These are phyloP conservation scores for Xylaria sp. DNA, from an alignment of 2,329 filamentous ascomycete species.

Conservation along the genomic window DNA sequence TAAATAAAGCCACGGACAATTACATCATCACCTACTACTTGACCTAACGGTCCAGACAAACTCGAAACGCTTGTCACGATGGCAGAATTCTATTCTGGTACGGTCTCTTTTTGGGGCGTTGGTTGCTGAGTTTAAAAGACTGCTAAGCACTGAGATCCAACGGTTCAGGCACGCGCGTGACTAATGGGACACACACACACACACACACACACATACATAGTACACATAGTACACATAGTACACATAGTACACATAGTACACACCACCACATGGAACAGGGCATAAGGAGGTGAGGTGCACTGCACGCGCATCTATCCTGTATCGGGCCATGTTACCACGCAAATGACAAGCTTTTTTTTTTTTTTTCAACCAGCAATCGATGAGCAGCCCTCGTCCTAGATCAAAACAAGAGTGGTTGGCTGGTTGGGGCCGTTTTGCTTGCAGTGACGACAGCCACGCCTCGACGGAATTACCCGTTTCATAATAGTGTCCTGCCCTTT, in stretches of 20 bases:
- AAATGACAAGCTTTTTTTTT: neutral
- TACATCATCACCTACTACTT: neutral
- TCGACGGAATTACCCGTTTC: neutral
- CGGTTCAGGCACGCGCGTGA: neutral
- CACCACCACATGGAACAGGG: no score
- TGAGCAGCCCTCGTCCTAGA: neutral
- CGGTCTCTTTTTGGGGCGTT: no score
- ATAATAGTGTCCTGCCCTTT: constrained; percentile 2
- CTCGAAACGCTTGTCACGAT: neutral
- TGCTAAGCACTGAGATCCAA: neutral
- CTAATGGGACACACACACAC: neutral
- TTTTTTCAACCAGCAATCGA: neutral
- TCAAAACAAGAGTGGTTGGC: neutral
- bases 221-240: no score
- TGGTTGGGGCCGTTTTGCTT: neutral
- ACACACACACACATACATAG: no score
- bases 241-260: no score
- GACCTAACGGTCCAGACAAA: neutral
- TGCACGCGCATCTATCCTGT: neutral
- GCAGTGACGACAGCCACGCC: neutral
- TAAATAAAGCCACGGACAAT: neutral
- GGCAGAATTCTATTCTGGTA: neutral
- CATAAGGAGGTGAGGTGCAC: neutral
- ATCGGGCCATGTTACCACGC: neutral
- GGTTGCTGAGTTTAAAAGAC: neutral